These are phyloP conservation scores for Tuber melanosporum DNA, from an alignment of 495 filamentous ascomycete species.

Conservation along the genomic window DNA sequence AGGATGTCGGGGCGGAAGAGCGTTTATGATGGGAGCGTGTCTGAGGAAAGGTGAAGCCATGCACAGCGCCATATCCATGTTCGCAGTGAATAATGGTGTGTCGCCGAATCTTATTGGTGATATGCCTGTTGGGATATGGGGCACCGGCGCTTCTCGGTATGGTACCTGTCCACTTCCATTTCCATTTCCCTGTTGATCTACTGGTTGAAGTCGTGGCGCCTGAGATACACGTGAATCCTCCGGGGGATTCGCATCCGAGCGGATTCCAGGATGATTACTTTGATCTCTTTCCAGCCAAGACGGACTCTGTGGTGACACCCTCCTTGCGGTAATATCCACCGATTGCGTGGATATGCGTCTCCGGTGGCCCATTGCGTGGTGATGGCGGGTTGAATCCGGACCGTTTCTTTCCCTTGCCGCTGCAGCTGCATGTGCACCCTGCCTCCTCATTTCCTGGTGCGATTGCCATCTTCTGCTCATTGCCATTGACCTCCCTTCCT, in stretches of 20 bases:
- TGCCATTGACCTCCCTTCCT: conserved; percentile 25
- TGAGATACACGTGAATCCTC: neutral
- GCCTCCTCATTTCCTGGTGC: conserved; percentile 20
- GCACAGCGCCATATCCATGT: conserved; percentile 1
- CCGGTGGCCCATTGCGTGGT: conserved; percentile 1
- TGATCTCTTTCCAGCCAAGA: conserved; percentile 2
- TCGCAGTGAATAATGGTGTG: neutral
- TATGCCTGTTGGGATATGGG: neutral
- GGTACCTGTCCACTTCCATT: neutral
- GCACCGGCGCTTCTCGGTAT: neutral
- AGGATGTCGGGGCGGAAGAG: neutral
- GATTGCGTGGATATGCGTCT: conserved; percentile 2
- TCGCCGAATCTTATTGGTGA: neutral
- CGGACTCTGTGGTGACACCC: neutral
- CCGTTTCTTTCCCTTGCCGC: conserved; percentile 21
- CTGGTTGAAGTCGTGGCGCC: neutral
- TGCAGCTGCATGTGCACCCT: conserved; percentile 16
- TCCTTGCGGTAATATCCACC: neutral
- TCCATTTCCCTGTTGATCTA: neutral
- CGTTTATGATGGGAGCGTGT: neutral
- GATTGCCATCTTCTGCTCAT: conserved; percentile 14
- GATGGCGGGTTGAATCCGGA: neutral
- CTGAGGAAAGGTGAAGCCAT: conserved; percentile 4
- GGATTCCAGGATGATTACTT: neutral
- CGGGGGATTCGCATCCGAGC: neutral